These are phyloP conservation scores for Fusarium mangiferae DNA, from an alignment of 2,329 filamentous ascomycete species.

Conservation along the genomic window DNA sequence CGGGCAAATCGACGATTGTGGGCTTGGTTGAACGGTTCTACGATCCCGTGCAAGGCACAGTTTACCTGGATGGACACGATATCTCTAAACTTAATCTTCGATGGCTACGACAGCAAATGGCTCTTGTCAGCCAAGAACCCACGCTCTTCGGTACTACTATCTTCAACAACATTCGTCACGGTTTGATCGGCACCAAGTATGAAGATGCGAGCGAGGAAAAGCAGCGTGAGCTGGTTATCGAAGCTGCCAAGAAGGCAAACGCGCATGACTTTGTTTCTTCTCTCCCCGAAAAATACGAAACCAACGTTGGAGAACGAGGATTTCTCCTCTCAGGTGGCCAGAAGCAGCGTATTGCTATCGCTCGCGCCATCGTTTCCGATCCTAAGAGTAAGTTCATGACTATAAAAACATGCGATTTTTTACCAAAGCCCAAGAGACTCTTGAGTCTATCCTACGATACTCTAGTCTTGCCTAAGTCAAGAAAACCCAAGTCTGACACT, in stretches of 20 bases:
- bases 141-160: conserved; percentile 91
- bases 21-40: conserved; percentile 96
- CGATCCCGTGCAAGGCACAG: conserved; percentile 81
- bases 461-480: not conserved
- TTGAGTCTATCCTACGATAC: not conserved
- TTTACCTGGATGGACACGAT: conserved; percentile 85
- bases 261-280: conserved; percentile 89
- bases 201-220: conserved; percentile 74
- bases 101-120: conserved; percentile 93
- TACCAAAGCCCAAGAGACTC: not conserved
- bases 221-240: conserved; percentile 75
- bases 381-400: conserved; percentile 71
- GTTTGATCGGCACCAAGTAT: conserved; percentile 83
- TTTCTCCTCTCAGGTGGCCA: conserved; percentile 94
- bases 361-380: conserved; percentile 87
- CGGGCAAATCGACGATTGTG: conserved; percentile 94
- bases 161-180: conserved; percentile 88
- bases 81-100: conserved; percentile 83
- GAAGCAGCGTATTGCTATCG: conserved; percentile 96
- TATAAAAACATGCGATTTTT: not conserved
- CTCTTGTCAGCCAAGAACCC: conserved; percentile 92
- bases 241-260: conserved; percentile 90
- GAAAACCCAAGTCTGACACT: not conserved
- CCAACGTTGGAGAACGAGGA: conserved; percentile 93
- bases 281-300: conserved; percentile 90